Conservation (phyloP, 164 flowering plant species). For the Tetracentron sinense region DNA sequence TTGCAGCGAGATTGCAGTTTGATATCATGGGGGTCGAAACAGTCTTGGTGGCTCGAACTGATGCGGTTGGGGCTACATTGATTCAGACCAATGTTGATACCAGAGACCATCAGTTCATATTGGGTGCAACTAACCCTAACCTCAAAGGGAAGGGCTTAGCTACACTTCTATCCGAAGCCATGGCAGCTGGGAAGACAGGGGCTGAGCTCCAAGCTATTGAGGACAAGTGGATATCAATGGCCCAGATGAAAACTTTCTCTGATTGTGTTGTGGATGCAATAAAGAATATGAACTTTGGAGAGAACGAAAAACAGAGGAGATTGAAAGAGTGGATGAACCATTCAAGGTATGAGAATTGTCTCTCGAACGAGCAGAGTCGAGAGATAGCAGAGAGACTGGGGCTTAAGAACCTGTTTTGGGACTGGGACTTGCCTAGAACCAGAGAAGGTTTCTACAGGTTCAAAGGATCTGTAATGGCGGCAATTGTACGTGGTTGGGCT, state of each 20-base stretch:
- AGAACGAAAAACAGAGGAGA: no score
- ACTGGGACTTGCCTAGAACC: conserved; percentile 91
- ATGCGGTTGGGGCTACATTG: conserved; percentile 79
- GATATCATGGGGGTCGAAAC: conserved; percentile 92
- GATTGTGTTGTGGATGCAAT: conserved; percentile 49
- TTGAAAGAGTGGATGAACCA: no score
- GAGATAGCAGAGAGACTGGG: conserved; percentile 12
- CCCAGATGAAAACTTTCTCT: no score
- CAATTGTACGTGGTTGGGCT: conserved; percentile 82
- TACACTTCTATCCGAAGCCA: no score
- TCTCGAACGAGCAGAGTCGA: no score
- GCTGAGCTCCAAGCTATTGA: conserved; percentile 56
- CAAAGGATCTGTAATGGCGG: conserved; percentile 76
- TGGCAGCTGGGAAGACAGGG: conserved; percentile 56
- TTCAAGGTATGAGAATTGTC: conserved; percentile 43
- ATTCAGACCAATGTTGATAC: conserved; percentile 80
- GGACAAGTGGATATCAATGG: no score
- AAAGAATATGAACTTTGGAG: conserved; percentile 32
- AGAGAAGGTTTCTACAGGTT: conserved; percentile 94
- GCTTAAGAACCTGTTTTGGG: conserved; percentile 68
- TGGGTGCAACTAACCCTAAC: conserved; percentile 70
- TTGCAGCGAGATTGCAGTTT: conserved; percentile 81
- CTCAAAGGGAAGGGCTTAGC: conserved; percentile 38
- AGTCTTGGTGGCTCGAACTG: conserved; percentile 79
- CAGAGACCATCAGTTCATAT: conserved; percentile 85